Evolutionary conservation across 768 basidiomycete genomes (phyloP), one percentile per base, ranked within the genome.

Genomic region (Mycena filopes): DNA sequence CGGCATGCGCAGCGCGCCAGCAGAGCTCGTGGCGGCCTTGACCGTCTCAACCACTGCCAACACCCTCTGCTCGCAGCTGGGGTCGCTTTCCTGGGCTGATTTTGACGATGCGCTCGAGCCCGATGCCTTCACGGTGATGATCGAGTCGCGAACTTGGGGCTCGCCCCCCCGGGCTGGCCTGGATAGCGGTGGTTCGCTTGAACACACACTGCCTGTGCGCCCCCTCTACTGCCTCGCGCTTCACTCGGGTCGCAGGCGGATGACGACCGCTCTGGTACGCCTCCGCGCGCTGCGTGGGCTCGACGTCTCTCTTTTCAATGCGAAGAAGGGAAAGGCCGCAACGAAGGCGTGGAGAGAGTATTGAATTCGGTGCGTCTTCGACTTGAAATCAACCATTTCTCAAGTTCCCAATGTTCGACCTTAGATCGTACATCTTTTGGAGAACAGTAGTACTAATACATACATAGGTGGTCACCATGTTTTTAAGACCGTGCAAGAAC

Each of bases 21-120:
- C 29, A 2, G 50, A 43, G 41, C 41, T 60, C 25, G 21, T 60
- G 33, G 21, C 49, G 13, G 59, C 50, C 31, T 21, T 60, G 15
- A 26, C 29, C 12, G 33, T 12, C 46, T 3, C 6, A 2, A 23
- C 20, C 16, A 11, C 33, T n/a, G n/a, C n/a, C 6, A 36, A 4
- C 10, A 36, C 15, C 36, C 59, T 60, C 28, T 51, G 49, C 23
- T 29, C 49, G 2, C 11, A 18, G 23, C 12, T 53, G 29, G 25
- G 29, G 28, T 42, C 49, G 31, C 29, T 60, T 23, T n/a, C 40
- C 1, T 51, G 29, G 59, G 43, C 3, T 7, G 59, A 60, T 15
- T 40, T 26, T 4, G 41, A 43, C 5, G 49, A 53, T 29, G 16
- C 9, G 7, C 28, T 45, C 4, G 59, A 60, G 31, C 41, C 41